Conservation (phyloP, 495 filamentous ascomycete species). For the Parachaetomium inaequale region DNA sequence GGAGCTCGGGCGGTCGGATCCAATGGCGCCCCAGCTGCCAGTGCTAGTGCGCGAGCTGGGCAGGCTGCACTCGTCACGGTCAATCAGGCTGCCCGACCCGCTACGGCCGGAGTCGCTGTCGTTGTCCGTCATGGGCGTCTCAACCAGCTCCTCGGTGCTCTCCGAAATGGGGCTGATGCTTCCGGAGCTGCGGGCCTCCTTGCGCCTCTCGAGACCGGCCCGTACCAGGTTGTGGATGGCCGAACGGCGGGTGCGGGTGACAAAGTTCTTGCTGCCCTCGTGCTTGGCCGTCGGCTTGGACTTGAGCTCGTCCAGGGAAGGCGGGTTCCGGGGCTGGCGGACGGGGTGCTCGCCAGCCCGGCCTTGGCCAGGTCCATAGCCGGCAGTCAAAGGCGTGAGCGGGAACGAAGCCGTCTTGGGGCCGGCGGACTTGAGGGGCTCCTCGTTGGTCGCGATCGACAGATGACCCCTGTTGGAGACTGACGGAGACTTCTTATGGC, state of each 20-base stretch:
- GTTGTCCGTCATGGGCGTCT: constrained; percentile 64
- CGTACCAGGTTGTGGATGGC: constrained; percentile 89
- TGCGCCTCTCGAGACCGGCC: constrained; percentile 82
- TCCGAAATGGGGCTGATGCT: constrained; percentile 89
- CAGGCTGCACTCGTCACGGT: constrained; percentile 64
- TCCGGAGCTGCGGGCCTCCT: constrained; percentile 60
- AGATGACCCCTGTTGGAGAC: constrained; percentile 60
- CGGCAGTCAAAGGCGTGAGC: constrained; percentile 69
- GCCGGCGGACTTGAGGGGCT: constrained; percentile 57
- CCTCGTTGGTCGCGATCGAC: constrained; percentile 51
- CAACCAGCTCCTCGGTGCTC: constrained; percentile 69
- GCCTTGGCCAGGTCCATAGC: constrained; percentile 88
- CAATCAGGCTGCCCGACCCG: constrained; percentile 66
- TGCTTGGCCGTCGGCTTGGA: constrained; percentile 89
- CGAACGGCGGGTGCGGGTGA: constrained; percentile 84
- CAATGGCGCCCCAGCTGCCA: constrained; percentile 69
- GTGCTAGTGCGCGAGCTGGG: constrained; percentile 76
- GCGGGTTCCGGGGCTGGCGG: constrained; percentile 91
- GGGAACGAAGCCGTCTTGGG: constrained; percentile 78
- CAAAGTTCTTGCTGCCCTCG: constrained; percentile 98
- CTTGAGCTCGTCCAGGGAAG: constrained; percentile 84
- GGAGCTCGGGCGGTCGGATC: constrained; percentile 66
- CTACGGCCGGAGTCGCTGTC: constrained; percentile 77
- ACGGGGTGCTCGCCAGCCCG: constrained; percentile 92
- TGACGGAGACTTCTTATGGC: constrained; percentile 88